These are phyloP conservation scores for Stachybotrys elegans DNA, from an alignment of 2,329 filamentous ascomycete species.

Conservation along the genomic window DNA sequence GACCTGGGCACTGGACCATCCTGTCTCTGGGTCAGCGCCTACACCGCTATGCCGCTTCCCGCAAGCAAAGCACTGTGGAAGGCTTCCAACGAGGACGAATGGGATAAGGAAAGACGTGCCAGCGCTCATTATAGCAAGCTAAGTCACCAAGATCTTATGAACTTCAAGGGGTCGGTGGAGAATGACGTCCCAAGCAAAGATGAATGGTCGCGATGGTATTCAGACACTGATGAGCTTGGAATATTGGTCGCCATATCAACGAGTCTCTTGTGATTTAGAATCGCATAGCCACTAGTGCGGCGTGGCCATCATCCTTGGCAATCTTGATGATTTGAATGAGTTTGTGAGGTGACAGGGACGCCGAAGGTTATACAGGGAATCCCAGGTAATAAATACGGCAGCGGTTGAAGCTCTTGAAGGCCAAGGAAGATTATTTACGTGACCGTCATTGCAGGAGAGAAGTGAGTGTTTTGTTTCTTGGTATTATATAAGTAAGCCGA, in stretches of 20 bases:
- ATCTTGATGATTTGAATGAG: too few species aligned
- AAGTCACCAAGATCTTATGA: background rate
- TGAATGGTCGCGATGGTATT: slow-evolving; percentile 5
- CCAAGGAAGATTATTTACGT: too few species aligned
- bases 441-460: too few species aligned
- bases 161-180: background rate
- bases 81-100: slow-evolving; percentile 1
- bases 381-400: too few species aligned
- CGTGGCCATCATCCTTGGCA: too few species aligned
- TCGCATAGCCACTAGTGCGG: too few species aligned
- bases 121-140: background rate
- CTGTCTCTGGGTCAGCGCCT: background rate
- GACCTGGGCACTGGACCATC: slow-evolving; percentile 2
- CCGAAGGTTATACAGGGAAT: too few species aligned
- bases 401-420: too few species aligned
- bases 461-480: too few species aligned
- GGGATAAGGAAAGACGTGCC: background rate
- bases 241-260: slow-evolving; percentile 5
- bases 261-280: slow-evolving; percentile 4
- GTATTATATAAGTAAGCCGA: too few species aligned
- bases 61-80: slow-evolving; percentile 5
- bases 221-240: slow-evolving; percentile 3
- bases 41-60: background rate
- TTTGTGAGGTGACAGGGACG: too few species aligned
- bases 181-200: background rate